A percentile compares a stretch with the other conserved stretches of the same genome.
These are phyloP conservation scores for Camelina hispida DNA, from an alignment of 345 rosid genomes.

Conservation along the genomic window DNA sequence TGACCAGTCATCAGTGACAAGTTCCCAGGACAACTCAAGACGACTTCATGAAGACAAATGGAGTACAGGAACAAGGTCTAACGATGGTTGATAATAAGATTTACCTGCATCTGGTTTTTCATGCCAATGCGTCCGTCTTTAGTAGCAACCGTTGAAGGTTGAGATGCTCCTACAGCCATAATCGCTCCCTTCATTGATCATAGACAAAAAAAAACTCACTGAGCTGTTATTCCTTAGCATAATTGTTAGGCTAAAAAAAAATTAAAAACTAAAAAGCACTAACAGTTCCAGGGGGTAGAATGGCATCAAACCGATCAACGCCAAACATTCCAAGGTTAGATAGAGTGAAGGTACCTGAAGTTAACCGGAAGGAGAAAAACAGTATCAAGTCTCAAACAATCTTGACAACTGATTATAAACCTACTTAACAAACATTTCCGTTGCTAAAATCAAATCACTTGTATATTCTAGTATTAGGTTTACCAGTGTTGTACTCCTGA, in stretches of 20 bases:
- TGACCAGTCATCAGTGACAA: conserved; percentile 18
- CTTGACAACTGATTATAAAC: conserved; percentile 9
- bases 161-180: conserved; percentile 97
- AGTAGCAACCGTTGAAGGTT: conserved; percentile 78
- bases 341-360: conserved; percentile 87
- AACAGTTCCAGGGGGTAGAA: conserved; percentile 96
- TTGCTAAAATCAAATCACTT: conserved; percentile 7
- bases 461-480: background rate
- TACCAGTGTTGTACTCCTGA: conserved; percentile 90
- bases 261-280: conserved; percentile 35
- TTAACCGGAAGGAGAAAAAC: background rate
- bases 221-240: conserved; percentile 13
- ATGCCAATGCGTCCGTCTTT: conserved; percentile 88
- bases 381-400: conserved; percentile 21
- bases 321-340: conserved; percentile 99
- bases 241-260: background rate
- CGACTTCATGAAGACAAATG: conserved; percentile 16
- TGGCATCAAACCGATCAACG: conserved; percentile 96
- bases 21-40: conserved; percentile 14
- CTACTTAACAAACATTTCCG: background rate
- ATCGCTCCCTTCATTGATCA: conserved; percentile 80
- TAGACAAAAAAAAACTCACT: conserved; percentile 3
- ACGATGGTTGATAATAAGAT: background rate
- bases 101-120: conserved; percentile 98
- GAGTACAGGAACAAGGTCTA: conserved; percentile 12